phyloP scores from a whole-genome alignment of 2,329 filamentous ascomycete species.

The Penicillium paneum region DNA sequence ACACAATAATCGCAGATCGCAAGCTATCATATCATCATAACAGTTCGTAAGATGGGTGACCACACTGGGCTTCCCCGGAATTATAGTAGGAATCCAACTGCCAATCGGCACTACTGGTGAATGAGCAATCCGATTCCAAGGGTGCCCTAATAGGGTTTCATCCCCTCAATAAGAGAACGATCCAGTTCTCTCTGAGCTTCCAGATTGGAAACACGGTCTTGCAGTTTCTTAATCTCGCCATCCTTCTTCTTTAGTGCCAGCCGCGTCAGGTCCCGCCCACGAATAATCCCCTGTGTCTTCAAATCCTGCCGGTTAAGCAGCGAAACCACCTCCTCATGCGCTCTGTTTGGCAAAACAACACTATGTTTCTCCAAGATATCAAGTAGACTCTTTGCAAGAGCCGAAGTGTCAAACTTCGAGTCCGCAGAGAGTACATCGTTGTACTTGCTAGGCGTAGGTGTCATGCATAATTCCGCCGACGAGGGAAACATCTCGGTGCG shows the following conservation, averaged over 20 bases:
- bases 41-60: not conserved
- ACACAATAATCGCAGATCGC: not conserved
- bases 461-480: slow-evolving; percentile 30
- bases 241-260: slow-evolving; percentile 62
- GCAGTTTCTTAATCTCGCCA: slow-evolving; percentile 61
- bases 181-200: slow-evolving; percentile 57
- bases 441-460: slow-evolving; percentile 34
- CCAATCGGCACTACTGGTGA: not conserved
- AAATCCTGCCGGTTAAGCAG: slow-evolving; percentile 57
- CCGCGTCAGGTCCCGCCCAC: slow-evolving; percentile 65
- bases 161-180: slow-evolving; percentile 42
- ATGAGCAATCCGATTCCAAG: not conserved
- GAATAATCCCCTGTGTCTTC: slow-evolving; percentile 58
- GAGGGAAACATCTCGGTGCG: slow-evolving; percentile 15
- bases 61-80: not conserved
- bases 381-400: slow-evolving; percentile 26
- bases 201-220: slow-evolving; percentile 59
- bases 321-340: slow-evolving; percentile 36
- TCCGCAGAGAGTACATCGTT: slow-evolving; percentile 26
- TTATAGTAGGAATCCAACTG: too few relatives aligned
- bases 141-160: not conserved
- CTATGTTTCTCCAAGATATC: slow-evolving; percentile 35
- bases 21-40: slow-evolving; percentile 6
- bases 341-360: slow-evolving; percentile 32
- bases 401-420: slow-evolving; percentile 18